These are phyloP conservation scores for Nidula niveotomentosa DNA, from an alignment of 1,284 basidiomycete genomes.

Conservation along the genomic window DNA sequence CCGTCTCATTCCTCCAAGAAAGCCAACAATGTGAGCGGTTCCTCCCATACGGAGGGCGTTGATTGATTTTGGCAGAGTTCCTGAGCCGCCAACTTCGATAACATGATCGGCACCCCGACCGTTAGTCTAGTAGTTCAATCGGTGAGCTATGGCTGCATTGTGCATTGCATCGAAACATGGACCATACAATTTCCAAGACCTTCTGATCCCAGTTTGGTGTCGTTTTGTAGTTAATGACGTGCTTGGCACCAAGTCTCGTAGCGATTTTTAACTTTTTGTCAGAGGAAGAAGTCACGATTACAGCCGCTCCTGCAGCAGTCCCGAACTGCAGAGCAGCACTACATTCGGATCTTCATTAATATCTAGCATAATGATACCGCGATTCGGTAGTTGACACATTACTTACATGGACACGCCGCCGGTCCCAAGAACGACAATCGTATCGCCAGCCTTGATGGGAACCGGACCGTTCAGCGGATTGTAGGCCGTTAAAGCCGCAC, in stretches of 20 bases:
- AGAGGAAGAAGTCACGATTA: conserved; percentile 55
- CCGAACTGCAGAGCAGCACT: conserved; percentile 51
- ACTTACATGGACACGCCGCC: conserved; percentile 54
- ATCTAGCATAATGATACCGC: neutral
- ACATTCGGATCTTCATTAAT: neutral
- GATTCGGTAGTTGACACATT: no score
- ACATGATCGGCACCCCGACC: conserved; percentile 53
- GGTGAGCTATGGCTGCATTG: neutral
- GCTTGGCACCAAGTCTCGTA: conserved; percentile 42
- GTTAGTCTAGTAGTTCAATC: conserved; percentile 24
- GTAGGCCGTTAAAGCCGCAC: conserved; percentile 53
- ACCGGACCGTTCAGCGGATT: conserved; percentile 44
- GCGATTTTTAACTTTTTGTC: conserved; percentile 50
- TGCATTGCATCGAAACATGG: neutral
- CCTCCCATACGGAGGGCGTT: conserved; percentile 38
- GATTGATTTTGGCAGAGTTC: conserved; percentile 44
- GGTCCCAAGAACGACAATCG: conserved; percentile 50
- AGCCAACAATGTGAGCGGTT: conserved; percentile 46
- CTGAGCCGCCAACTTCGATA: conserved; percentile 51
- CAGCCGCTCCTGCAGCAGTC: conserved; percentile 48
- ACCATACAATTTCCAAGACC: conserved; percentile 33
- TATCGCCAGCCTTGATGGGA: conserved; percentile 43
- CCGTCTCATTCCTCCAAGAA: conserved; percentile 28
- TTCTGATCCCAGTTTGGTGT: conserved; percentile 51
- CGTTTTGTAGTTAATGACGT: conserved; percentile 54